Percentiles rank a stretch among this genome's conserved stretches.
Conservation (phyloP, 148 eudicot species). For the Polygonum maritimum region DNA sequence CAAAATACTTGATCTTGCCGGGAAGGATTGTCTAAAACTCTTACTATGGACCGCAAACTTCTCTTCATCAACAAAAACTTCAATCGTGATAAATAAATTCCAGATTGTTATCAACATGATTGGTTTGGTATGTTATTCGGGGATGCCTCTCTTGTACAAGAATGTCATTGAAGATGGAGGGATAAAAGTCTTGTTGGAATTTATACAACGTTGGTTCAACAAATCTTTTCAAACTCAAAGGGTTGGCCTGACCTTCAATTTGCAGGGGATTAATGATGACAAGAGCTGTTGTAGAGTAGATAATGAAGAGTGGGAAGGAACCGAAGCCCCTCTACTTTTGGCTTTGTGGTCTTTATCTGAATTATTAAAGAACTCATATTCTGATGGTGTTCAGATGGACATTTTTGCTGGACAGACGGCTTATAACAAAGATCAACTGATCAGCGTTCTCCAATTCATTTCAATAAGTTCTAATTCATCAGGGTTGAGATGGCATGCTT, state of each 20-base stretch:
- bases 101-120: slow-evolving; percentile 48
- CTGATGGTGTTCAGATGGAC: slow-evolving; percentile 20
- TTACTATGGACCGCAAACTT: slow-evolving; percentile 35
- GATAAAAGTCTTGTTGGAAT: slow-evolving; percentile 30
- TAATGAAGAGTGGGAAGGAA: slow-evolving; percentile 71
- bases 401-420: slow-evolving; percentile 22
- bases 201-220: slow-evolving; percentile 46
- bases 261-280: slow-evolving; percentile 23
- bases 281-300: slow-evolving; percentile 43
- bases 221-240: slow-evolving; percentile 32
- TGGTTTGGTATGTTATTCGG: slow-evolving; percentile 54
- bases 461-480: slow-evolving; percentile 28
- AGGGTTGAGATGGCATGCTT: slow-evolving; percentile 68
- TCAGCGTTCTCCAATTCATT: slow-evolving; percentile 39
- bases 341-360: slow-evolving; percentile 67
- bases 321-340: slow-evolving; percentile 46
- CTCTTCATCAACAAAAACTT: slow-evolving; percentile 22
- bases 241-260: slow-evolving; percentile 34
- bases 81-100: slow-evolving; percentile 31
- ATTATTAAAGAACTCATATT: slow-evolving; percentile 32
- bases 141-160: slow-evolving; percentile 34
- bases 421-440: slow-evolving; percentile 34
- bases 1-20: slow-evolving; percentile 31
- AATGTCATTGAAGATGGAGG: slow-evolving; percentile 38
- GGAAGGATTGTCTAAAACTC: slow-evolving; percentile 31